Conservation (phyloP, 352 stramenopile genomes). For the Globisporangium canariense region DNA sequence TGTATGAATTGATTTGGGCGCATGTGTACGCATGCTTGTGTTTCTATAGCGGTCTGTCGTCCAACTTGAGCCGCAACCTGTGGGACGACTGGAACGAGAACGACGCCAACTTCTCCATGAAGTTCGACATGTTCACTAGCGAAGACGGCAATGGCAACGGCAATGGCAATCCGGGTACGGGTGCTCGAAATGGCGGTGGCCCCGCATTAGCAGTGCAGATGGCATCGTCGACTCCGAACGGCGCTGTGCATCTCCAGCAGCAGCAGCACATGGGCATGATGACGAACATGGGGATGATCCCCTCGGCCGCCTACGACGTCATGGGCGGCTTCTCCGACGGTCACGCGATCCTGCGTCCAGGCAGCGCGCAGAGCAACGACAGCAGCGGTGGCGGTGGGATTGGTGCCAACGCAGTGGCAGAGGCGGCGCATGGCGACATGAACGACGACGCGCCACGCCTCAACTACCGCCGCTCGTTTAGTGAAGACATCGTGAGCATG, state of each 20-base stretch:
- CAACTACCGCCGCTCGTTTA: slow-evolving; percentile 55
- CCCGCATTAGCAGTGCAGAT: background rate
- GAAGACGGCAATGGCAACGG: slow-evolving; percentile 31
- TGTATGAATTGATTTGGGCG: background rate
- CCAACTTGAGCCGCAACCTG: slow-evolving; percentile 79
- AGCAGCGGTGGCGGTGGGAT: slow-evolving; percentile 12
- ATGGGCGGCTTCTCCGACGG: slow-evolving; percentile 1
- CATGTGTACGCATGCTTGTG: too few relatives aligned
- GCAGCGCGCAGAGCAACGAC: slow-evolving; percentile 18
- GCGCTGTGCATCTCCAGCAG: slow-evolving; percentile 14
- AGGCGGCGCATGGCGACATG: slow-evolving; percentile 7
- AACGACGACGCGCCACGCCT: slow-evolving; percentile 25
- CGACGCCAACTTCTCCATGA: slow-evolving; percentile 59
- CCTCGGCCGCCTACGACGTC: slow-evolving; percentile 17
- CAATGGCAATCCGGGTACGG: background rate
- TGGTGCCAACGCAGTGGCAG: slow-evolving; percentile 1
- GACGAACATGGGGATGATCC: slow-evolving; percentile 12
- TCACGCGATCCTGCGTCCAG: slow-evolving; percentile 6
- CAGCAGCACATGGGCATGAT: slow-evolving; percentile 17
- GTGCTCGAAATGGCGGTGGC: background rate
- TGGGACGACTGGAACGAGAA: slow-evolving; percentile 89
- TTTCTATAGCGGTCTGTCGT: slow-evolving; percentile 57
- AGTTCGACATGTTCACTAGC: slow-evolving; percentile 70
- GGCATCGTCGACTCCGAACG: slow-evolving; percentile 2
- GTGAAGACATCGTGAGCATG: slow-evolving; percentile 79